phyloP scores from a whole-genome alignment of 2,329 filamentous ascomycete genomes.

The Chrysoporthe cubensis region DNA sequence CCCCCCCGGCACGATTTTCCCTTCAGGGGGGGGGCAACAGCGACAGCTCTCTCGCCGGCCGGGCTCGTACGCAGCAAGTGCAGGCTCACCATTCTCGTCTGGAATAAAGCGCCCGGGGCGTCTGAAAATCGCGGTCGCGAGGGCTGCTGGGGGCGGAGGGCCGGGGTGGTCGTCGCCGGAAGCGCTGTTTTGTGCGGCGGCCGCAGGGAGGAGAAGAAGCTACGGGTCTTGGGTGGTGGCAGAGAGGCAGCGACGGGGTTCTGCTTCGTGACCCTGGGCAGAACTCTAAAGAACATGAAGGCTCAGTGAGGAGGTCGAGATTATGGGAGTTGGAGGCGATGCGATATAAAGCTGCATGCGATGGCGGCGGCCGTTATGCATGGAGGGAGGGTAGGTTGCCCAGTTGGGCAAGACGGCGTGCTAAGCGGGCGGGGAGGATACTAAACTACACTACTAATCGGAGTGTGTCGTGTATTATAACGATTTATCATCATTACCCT shows the following conservation, averaged over 20 bases:
- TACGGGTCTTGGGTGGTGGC: background rate
- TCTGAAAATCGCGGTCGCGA: background rate
- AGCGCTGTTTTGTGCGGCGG: too few species aligned
- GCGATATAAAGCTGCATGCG: too few species aligned
- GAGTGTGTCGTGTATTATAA: too few species aligned
- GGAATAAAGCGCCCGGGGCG: background rate
- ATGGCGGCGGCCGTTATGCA: too few species aligned
- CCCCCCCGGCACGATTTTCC: background rate
- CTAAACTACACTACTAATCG: too few species aligned
- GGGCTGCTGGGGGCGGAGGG: background rate
- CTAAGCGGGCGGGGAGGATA: too few species aligned
- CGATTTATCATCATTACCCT: too few species aligned
- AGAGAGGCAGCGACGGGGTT: background rate
- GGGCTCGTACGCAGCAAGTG: background rate
- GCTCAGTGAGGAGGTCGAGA: background rate
- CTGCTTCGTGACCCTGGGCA: background rate
- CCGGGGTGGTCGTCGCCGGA: background rate
- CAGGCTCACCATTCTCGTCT: constrained; percentile 28
- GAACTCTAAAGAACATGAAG: background rate
- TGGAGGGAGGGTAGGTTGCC: too few species aligned
- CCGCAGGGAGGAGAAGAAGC: background rate
- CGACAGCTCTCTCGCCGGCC: background rate
- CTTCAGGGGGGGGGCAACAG: too few species aligned
- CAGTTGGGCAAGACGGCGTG: too few species aligned
- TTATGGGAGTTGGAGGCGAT: too few species aligned